Conservation (phyloP, 2,329 filamentous ascomycete genomes). For the Calonectria pseudoreteaudii region DNA sequence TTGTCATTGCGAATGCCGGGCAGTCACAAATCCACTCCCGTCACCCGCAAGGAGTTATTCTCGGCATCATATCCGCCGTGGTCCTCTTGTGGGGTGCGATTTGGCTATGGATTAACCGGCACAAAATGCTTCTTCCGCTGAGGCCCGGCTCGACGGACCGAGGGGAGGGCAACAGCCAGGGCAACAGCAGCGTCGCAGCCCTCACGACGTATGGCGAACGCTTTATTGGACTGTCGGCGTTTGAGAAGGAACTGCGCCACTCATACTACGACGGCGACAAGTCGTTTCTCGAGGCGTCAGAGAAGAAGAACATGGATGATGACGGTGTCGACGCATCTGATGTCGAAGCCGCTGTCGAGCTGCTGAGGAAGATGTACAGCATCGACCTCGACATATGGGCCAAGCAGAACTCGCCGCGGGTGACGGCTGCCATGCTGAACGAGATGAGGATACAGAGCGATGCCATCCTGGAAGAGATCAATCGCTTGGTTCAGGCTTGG, state of each 20-base stretch:
- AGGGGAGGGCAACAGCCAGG: not conserved
- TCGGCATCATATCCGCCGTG: conserved; percentile 14
- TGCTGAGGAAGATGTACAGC: conserved; percentile 19
- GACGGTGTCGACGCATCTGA: not conserved
- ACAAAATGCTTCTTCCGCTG: conserved; percentile 31
- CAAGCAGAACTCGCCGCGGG: not conserved
- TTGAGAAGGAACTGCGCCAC: not conserved
- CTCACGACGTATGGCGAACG: not conserved
- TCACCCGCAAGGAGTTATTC: conserved; percentile 10
- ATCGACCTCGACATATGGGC: conserved; percentile 11
- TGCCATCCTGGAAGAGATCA: conserved; percentile 17
- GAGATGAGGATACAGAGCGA: conserved; percentile 13
- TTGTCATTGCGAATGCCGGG: conserved; percentile 16
- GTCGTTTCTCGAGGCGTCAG: not conserved
- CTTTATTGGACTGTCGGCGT: not conserved
- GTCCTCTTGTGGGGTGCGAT: conserved; percentile 11
- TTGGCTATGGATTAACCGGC: conserved; percentile 10
- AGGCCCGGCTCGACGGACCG: not conserved
- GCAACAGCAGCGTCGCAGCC: not conserved
- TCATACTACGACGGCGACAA: conserved; percentile 17
- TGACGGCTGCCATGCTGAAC: not conserved
- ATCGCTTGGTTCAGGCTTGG: conserved; percentile 3
- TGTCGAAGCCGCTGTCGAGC: not conserved
- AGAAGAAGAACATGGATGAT: not conserved
- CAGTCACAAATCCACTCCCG: not conserved